A percentile compares a stretch with the other conserved stretches of the same genome.
phyloP scores from a whole-genome alignment of 441 rosid genomes.

The Populus hybrid region DNA sequence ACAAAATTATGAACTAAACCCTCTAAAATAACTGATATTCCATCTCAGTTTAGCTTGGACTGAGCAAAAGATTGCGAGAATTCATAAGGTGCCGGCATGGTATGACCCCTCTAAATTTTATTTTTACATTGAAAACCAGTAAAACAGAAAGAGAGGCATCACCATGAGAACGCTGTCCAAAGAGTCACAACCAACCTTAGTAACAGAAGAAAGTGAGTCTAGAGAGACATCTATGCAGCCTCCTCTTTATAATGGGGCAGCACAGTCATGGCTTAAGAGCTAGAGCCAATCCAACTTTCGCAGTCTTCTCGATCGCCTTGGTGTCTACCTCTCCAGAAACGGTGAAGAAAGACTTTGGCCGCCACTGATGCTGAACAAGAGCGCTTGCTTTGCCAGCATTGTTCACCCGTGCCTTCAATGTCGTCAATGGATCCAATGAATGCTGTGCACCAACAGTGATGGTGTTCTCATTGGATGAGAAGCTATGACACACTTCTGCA shows the following conservation, averaged over 20 bases:
- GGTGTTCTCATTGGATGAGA: too few relatives aligned
- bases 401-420: conserved; percentile 67
- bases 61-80: conserved; percentile 5
- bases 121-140: conserved; percentile 27
- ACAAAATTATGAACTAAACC: neutral
- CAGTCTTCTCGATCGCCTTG: conserved; percentile 68
- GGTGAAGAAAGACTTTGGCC: conserved; percentile 72
- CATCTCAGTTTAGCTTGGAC: conserved; percentile 6
- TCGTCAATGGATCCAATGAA: conserved; percentile 65
- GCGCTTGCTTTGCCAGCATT: conserved; percentile 72
- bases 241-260: neutral
- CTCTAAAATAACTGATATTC: conserved; percentile 4
- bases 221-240: neutral
- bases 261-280: too few relatives aligned
- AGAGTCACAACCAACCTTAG: neutral
- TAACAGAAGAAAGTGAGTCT: neutral
- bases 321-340: conserved; percentile 83
- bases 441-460: conserved; percentile 20
- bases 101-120: conserved; percentile 23
- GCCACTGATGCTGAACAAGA: conserved; percentile 91
- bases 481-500: too few relatives aligned
- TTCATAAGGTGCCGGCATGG: conserved; percentile 12
- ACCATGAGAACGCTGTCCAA: conserved; percentile 2
- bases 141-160: conserved; percentile 16
- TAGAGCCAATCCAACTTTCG: neutral